Base-by-base conservation (phyloP, 2,329 filamentous ascomycete species). In the Colletotrichum chrysophilum region DNA sequence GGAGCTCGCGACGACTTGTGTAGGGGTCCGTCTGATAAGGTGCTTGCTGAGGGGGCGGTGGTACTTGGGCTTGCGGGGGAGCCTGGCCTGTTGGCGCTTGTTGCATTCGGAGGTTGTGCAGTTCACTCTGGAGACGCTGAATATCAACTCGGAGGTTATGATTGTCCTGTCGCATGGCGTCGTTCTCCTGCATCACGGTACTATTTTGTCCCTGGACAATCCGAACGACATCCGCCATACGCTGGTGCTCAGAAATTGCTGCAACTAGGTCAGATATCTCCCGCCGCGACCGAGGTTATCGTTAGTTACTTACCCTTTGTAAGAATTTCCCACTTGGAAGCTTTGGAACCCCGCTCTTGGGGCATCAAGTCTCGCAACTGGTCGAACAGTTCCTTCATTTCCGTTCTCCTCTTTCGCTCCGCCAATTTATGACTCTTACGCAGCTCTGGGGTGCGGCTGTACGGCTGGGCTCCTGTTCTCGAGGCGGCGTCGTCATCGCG, bases 341-440 rank as follows among this genome's bases (percentile, higher is more conserved):
- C 95, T 83, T 97, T 97, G 28, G 93, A 94, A 2, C 95, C 95
- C 18, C 95, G 91, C 80, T 95, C 94, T 79, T 95, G 94, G 2
- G 94, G 94, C 86, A 96, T 93, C 48, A 95, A 88, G 78, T 94
- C 93, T 78, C 95, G 91, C 10, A 97, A 86, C 79, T 95, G 93
- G 78, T 97, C 95, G 81, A 97, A 97, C 0, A 97, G 86, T 80
- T 95, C 93, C 85, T 97, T 97, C 95, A 97, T 97, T 82, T 97
- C 95, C 10, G 94, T 96, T 76, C 95, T 89, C 52, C 95, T 91
- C 86, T 97, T 97, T 48, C 95, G 90, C 84, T 97, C 95, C 0
- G 95, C 95, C 71, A 97, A 90, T 84, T 97, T 97, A 85, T 97
- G 95, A 81, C 94, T 96, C 65, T 96, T 91, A 26, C 95, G 91